Evolutionary conservation across 768 basidiomycete genomes (phyloP), one percentile per base, ranked within the genome.

Genomic region (Suillus ampliporus): DNA sequence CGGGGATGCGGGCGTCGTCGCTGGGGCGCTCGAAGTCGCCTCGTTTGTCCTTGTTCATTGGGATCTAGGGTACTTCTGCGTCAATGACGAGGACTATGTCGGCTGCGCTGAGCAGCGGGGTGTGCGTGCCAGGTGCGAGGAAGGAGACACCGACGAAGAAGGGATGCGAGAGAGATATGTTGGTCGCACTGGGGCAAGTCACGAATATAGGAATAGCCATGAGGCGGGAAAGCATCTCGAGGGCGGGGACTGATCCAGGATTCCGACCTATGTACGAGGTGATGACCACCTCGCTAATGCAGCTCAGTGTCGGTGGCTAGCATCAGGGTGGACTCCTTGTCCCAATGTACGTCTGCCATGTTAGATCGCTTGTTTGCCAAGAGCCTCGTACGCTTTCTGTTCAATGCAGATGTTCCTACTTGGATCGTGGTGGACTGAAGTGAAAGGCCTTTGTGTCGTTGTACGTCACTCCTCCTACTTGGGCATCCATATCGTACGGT

Each of bases 41-140:
- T 4, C 71, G 72, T 58, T 70, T 72, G 61, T 71, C 76, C 38
- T 82, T 80, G 58, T 82, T 78, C 50, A 69, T 76, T 1, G 85
- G 81, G 31, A 89, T 84, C 87, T 89, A 91, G 0, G 89, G 87
- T 0, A 89, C 75, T 63, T 89, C 88, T 9, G 79, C 80, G 61
- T 91, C 89, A n/a, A 92, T 63, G 19, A 90, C 75, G 11, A 92
- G 73, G 19, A 92, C 80, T 4, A 86, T 82, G 65, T 92, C 90
- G 0, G 88, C 88, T 26, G 74, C 72, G 37, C 76, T 75, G 21
- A 91, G 80, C 56, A 81, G 78, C 2, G 72, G 69, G 31, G 83
- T 81, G 51, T 86, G 84, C 0, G 78, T 78, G 28, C 72, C 79
- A 2, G 79, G 75, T 0, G 69, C 74, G 60, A 86, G 79, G 74